Percentiles rank a stretch among this genome's conserved stretches.
phyloP scores from a whole-genome alignment of 495 filamentous ascomycete species.

The Penicillium canariense region DNA sequence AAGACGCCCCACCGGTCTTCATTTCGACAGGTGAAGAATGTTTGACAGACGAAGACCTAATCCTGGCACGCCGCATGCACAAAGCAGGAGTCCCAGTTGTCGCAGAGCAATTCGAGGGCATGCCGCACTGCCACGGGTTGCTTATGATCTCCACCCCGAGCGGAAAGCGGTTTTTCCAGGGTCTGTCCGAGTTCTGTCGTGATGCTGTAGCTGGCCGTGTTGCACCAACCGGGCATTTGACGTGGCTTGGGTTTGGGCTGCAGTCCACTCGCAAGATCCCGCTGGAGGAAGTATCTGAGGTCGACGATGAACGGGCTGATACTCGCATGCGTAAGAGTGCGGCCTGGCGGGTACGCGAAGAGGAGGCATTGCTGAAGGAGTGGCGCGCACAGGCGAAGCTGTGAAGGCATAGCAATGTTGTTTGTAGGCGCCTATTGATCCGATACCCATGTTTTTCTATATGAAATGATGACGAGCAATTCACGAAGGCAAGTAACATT shows the following conservation, averaged over 20 bases:
- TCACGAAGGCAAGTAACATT: not conserved
- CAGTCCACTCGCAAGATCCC: conserved; percentile 51
- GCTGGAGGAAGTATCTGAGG: conserved; percentile 45
- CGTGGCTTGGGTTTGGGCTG: conserved; percentile 54
- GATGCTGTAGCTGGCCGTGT: conserved; percentile 36
- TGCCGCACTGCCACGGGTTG: conserved; percentile 83
- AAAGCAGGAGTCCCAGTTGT: conserved; percentile 61
- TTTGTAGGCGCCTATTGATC: not conserved
- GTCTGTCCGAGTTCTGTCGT: conserved; percentile 56
- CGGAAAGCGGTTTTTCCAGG: conserved; percentile 50
- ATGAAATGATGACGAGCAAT: not conserved
- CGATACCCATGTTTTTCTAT: not conserved
- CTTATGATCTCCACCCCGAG: conserved; percentile 54
- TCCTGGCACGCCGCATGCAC: conserved; percentile 58
- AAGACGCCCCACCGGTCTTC: conserved; percentile 65
- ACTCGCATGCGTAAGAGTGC: conserved; percentile 48
- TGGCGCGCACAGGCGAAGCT: conserved; percentile 47
- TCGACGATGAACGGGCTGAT: conserved; percentile 53
- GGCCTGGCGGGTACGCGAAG: conserved; percentile 42
- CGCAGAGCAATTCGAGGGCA: conserved; percentile 76
- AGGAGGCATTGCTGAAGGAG: conserved; percentile 40
- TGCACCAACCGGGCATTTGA: conserved; percentile 29
- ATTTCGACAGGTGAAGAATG: conserved; percentile 77
- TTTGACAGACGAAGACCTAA: conserved; percentile 68
- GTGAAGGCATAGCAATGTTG: conserved; percentile 21